These are phyloP conservation scores for Zasmidium cellare DNA, from an alignment of 2,329 filamentous ascomycete genomes.

Conservation along the genomic window DNA sequence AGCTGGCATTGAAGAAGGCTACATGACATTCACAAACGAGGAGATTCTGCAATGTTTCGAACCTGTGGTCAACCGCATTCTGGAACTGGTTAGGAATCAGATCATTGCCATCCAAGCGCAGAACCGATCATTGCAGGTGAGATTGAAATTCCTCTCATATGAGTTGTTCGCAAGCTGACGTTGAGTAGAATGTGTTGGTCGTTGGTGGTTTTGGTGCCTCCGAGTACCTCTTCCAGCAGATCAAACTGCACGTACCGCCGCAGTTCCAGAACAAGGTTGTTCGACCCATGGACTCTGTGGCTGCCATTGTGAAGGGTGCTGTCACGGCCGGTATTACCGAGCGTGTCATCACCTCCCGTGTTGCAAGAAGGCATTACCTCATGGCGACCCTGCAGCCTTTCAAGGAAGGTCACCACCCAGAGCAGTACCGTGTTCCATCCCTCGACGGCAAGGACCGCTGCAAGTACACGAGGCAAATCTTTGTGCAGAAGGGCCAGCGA, in stretches of 20 bases:
- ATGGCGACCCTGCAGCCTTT: constrained; percentile 99
- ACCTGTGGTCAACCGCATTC: constrained; percentile 93
- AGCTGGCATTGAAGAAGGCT: constrained; percentile 96
- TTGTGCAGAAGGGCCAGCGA: constrained; percentile 96
- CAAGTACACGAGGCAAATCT: constrained; percentile 98
- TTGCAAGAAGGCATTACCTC: constrained; percentile 95
- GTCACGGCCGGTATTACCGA: constrained; percentile 98
- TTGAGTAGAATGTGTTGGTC: constrained; percentile 76
- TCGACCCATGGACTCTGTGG: constrained; percentile 96
- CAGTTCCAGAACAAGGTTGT: constrained; percentile 99
- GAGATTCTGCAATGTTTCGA: constrained; percentile 99
- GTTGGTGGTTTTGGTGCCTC: constrained; percentile 98
- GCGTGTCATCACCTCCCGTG: constrained; percentile 92
- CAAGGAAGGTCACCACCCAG: constrained; percentile 97
- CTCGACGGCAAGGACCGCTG: constrained; percentile 96
- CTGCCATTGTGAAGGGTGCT: constrained; percentile 96
- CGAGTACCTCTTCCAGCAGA: constrained; percentile 98
- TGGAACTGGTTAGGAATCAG: constrained; percentile 95
- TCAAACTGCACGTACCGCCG: constrained; percentile 95
- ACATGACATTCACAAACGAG: constrained; percentile 99
- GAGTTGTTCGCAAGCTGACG: constrained; percentile 28
- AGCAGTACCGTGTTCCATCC: constrained; percentile 95
- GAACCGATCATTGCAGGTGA: constrained; percentile 80
- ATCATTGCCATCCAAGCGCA: constrained; percentile 99
- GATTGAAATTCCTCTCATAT: constrained; percentile 18